Conservation (phyloP, 495 filamentous ascomycete genomes). For the Penicillium angulare region DNA sequence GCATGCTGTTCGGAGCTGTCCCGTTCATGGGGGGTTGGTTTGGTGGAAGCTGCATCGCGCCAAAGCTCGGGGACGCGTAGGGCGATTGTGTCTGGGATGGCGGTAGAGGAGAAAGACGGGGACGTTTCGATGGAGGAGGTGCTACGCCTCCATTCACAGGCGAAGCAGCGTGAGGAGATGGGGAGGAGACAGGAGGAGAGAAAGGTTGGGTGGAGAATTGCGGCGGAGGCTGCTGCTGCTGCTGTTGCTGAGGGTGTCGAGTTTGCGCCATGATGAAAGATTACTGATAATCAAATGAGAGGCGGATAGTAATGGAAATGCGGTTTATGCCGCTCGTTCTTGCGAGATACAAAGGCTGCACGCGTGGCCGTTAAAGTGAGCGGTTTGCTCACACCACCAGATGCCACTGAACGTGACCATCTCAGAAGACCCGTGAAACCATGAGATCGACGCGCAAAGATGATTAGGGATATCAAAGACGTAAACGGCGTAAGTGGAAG, state of each 20-base stretch:
- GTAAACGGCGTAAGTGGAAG: conserved; percentile 8
- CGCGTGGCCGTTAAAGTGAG: conserved; percentile 39
- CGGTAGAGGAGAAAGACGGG: conserved; percentile 66
- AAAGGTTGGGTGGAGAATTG: conserved; percentile 48
- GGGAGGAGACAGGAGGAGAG: conserved; percentile 54
- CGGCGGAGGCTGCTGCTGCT: conserved; percentile 33
- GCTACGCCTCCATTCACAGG: conserved; percentile 41
- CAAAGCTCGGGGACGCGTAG: conserved; percentile 43
- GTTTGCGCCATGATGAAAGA: conserved; percentile 63
- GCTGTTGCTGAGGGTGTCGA: conserved; percentile 36
- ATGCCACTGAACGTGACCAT: conserved; percentile 45
- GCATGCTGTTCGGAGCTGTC: conserved; percentile 30
- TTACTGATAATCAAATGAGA: conserved; percentile 1
- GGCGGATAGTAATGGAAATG: not conserved
- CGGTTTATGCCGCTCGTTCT: conserved; percentile 11
- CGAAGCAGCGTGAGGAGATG: conserved; percentile 45
- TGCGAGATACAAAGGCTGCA: conserved; percentile 32
- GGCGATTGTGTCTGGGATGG: conserved; percentile 40
- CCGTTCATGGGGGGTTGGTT: conserved; percentile 41
- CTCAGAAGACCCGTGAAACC: conserved; percentile 30
- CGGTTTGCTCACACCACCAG: conserved; percentile 44
- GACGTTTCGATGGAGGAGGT: conserved; percentile 61
- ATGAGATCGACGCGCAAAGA: conserved; percentile 20
- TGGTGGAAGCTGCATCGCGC: conserved; percentile 43
- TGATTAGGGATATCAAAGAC: conserved; percentile 1